Evolutionary conservation across 129 eudicot species (phyloP), one percentile per base, ranked within the genome.

Genomic region (Saussurea involucrata): DNA sequence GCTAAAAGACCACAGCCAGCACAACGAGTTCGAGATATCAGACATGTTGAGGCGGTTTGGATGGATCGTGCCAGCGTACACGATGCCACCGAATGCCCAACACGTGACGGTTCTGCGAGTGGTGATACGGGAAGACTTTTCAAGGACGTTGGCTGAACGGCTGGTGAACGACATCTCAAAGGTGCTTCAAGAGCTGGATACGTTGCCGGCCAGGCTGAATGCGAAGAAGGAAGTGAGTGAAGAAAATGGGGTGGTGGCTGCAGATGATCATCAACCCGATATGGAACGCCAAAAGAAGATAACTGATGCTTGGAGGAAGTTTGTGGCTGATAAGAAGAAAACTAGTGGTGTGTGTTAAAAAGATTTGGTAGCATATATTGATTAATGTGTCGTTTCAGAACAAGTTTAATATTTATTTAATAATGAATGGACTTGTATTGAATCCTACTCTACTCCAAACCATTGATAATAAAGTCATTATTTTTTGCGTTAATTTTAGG

Each of bases 1-100:
- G 10, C 90, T 92, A 68, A 92, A 92, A 74, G 85, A 92, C 83
- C 72, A 82, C 76, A 89, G 85, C 75, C 58, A 55, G n/a, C 96
- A 92, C 88, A 90, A 27, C 33, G 98, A 92, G 78, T 92, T 92
- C 42, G 96, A 92, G 71, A 78, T 92, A 44, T 90, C 98, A 0
- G 96, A 92, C 82, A 66, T 90, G 91, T 78, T 92, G 24, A 87
- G 96, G 25, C 91, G 98, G 22, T 92, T 70, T 34, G 98, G 98
- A 21, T 92, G 98, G 98, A 92, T 92, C 33, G 94, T 92, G 58
- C 98, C 98, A 3, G 98, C 98, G 57, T 92, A 92, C 90, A 88
- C 98, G 20, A 92, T 92, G 98, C 98, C 98, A 10, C 84, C 96
- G 0, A 78, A 92, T 21, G 96, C 96, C 20, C 83, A 92, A 68